Evolutionary conservation across 2,329 filamentous ascomycete genomes (phyloP).

Genomic region (Emmonsia crescens): DNA sequence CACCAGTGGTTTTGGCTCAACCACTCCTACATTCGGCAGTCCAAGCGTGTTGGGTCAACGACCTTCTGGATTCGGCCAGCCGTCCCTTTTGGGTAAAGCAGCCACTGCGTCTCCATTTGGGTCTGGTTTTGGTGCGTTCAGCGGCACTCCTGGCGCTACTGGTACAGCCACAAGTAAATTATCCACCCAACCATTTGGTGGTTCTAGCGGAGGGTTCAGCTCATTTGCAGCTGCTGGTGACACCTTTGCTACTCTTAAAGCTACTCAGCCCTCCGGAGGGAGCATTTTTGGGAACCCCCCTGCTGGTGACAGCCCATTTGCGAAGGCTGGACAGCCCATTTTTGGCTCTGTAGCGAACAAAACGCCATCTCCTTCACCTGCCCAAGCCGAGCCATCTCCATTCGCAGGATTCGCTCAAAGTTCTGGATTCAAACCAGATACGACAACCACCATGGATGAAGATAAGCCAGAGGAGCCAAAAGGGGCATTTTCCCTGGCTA

Average conservation of each 20-base stretch:
- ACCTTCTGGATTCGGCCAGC: constrained; percentile 24
- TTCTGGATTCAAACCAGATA: constrained; percentile 36
- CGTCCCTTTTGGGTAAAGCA: constrained; percentile 12
- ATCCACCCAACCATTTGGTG: constrained; percentile 3
- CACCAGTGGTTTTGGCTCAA: constrained; percentile 22
- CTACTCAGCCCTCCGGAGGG: constrained; percentile 6
- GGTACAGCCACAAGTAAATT: constrained; percentile 14
- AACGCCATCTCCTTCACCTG: constrained; percentile 4
- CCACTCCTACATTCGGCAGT: constrained; percentile 25
- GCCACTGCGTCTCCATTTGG: constrained; percentile 7
- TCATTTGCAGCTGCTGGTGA: constrained; percentile 2
- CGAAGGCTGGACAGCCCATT: constrained; percentile 20
- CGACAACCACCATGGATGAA: constrained; percentile 28
- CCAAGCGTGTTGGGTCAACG: constrained; percentile 23
- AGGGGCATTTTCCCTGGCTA: constrained; percentile 30
- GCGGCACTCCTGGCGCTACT: constrained; percentile 14
- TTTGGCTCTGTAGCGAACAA: constrained; percentile 18
- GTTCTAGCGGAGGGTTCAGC: constrained; percentile 5
- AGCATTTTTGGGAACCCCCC: constrained; percentile 21
- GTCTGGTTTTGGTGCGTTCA: not conserved
- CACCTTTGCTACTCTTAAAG: constrained; percentile 1
- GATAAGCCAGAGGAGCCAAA: constrained; percentile 27
- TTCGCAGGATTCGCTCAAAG: constrained; percentile 31
- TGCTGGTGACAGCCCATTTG: constrained; percentile 19
- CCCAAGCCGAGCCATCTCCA: constrained; percentile 6